Conservation (phyloP, 225 moss, liverwort and hornwort genomes). For the Bryum argenteum region DNA sequence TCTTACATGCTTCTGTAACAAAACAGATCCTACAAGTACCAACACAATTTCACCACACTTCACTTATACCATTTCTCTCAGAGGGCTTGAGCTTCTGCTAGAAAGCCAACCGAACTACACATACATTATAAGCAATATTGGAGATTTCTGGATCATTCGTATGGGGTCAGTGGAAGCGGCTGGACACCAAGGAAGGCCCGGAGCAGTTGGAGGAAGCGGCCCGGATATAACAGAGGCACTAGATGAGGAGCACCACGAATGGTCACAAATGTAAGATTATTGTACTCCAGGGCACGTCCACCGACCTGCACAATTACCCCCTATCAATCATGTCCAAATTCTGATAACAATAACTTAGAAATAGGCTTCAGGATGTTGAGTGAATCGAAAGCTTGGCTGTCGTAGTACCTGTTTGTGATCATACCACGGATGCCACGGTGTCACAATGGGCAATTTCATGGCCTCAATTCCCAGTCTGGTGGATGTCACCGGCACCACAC, state of each 20-base stretch:
- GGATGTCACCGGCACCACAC: slow-evolving; percentile 56
- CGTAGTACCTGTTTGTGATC: slow-evolving; percentile 46
- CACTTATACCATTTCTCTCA: no score
- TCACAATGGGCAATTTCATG: slow-evolving; percentile 43
- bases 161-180: slow-evolving; percentile 19
- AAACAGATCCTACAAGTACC: no score
- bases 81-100: no score
- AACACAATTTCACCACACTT: no score
- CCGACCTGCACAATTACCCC: slow-evolving; percentile 46
- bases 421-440: slow-evolving; percentile 58
- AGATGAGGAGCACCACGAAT: slow-evolving; percentile 70
- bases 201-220: slow-evolving; percentile 50
- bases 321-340: not conserved
- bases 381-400: not conserved
- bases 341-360: not conserved
- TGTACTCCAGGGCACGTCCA: slow-evolving; percentile 52
- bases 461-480: slow-evolving; percentile 54
- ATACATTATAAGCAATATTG: no score
- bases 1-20: no score
- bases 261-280: slow-evolving; percentile 58
- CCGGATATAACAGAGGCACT: slow-evolving; percentile 55
- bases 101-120: no score
- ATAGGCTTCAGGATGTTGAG: no score
- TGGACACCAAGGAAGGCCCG: slow-evolving; percentile 30
- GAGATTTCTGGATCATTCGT: not conserved